These are phyloP conservation scores for Cytospora chrysosperma DNA, from an alignment of 2,329 filamentous ascomycete genomes.

Conservation along the genomic window DNA sequence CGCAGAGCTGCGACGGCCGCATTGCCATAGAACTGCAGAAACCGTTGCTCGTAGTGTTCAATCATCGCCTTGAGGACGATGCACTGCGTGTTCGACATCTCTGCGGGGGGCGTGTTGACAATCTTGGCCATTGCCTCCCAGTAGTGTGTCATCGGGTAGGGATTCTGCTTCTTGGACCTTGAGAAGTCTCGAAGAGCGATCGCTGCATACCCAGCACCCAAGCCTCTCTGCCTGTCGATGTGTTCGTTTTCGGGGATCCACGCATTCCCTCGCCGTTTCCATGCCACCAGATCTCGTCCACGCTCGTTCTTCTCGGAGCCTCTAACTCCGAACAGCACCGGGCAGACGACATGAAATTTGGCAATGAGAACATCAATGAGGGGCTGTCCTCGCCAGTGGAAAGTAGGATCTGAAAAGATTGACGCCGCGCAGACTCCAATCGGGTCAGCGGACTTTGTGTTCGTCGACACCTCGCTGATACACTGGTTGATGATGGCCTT, in stretches of 20 bases:
- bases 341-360: conserved; percentile 78
- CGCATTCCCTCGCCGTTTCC: conserved; percentile 60
- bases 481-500: conserved; percentile 68
- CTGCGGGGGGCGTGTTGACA: conserved; percentile 66
- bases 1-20: conserved; percentile 70
- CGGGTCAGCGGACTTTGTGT: conserved; percentile 64
- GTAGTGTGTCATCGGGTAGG: conserved; percentile 75
- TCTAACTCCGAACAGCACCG: conserved; percentile 79
- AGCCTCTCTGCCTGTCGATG: conserved; percentile 76
- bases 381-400: conserved; percentile 62
- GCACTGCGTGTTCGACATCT: conserved; percentile 72
- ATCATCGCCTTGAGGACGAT: conserved; percentile 71
- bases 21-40: conserved; percentile 78
- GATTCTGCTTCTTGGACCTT: conserved; percentile 66
- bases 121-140: conserved; percentile 78
- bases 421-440: conserved; percentile 68
- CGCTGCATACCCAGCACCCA: conserved; percentile 81
- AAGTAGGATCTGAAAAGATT: conserved; percentile 64
- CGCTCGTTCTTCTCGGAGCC: conserved; percentile 71
- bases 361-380: conserved; percentile 77
- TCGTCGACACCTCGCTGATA: conserved; percentile 58
- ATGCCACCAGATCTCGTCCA: conserved; percentile 69
- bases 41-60: conserved; percentile 69
- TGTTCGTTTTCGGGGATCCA: conserved; percentile 72
- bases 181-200: conserved; percentile 81